phyloP scores from a whole-genome alignment of 2,329 filamentous ascomycete genomes.

The Penicillium sp. region DNA sequence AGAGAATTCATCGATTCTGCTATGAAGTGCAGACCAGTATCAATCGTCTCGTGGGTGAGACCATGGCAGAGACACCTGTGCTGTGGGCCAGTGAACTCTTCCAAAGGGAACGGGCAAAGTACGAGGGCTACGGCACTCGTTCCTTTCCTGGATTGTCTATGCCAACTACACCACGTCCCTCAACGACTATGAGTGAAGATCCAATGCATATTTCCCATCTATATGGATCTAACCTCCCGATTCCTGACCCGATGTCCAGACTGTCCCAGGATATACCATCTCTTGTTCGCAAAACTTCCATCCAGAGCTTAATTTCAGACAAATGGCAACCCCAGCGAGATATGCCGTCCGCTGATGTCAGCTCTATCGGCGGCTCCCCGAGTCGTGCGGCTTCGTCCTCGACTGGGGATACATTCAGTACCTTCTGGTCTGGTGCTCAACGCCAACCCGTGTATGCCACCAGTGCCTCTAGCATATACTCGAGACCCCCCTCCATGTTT shows the following conservation, averaged over 20 bases:
- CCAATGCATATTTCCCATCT: conserved; percentile 30
- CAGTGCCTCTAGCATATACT: conserved; percentile 58
- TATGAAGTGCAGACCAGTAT: conserved; percentile 87
- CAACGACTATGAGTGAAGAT: conserved; percentile 48
- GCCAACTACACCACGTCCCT: conserved; percentile 47
- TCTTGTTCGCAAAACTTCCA: conserved; percentile 59
- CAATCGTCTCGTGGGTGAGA: conserved; percentile 79
- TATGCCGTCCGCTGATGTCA: conserved; percentile 61
- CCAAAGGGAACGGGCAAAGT: conserved; percentile 61
- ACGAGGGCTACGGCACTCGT: conserved; percentile 42
- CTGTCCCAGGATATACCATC: conserved; percentile 37
- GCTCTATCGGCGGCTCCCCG: conserved; percentile 59
- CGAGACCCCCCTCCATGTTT: conserved; percentile 44
- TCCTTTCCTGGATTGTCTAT: conserved; percentile 40
- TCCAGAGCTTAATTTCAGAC: conserved; percentile 68
- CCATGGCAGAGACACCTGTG: conserved; percentile 78
- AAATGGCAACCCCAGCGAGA: conserved; percentile 61
- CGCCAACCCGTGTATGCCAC: conserved; percentile 64
- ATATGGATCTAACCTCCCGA: conserved; percentile 27
- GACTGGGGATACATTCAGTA: conserved; percentile 71
- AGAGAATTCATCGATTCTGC: conserved; percentile 90
- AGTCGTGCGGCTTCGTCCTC: conserved; percentile 66
- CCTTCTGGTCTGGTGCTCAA: conserved; percentile 88
- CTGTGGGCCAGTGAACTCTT: conserved; percentile 92
- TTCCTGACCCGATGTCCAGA: conserved; percentile 32